Evolutionary conservation across 108 stramenopile species (phyloP), one percentile per base, ranked within the genome.

Genomic region (Craspedostauros australis): DNA sequence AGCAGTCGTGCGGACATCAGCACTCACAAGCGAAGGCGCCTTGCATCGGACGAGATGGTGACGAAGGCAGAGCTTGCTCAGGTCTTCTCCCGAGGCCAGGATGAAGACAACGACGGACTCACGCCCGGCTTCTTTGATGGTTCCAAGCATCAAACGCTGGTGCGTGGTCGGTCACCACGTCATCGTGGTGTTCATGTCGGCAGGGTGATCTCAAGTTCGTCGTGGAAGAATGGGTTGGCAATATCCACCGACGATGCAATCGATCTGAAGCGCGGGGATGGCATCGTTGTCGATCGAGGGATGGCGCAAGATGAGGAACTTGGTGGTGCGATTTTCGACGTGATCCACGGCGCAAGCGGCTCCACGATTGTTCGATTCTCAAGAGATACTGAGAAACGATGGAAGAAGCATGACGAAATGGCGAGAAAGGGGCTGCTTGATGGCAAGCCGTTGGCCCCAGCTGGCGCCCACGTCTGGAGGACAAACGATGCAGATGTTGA

Each of bases 81-180:
- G 60, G 54, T 88, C 21, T 88, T 88, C 62, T 63, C 74, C 6
- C 49, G 86, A 53, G 86, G 80, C 23, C 86, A 88, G 55, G 82
- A 84, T 62, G 80, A 73, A 39, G 49, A 39, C 7, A 18, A 79
- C 48, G 74, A 81, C 64, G 86, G 86, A 11, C 46, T 88, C 0
- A 72, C 79, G n/a, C 50, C 80, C 1, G 86, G 86, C 21, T 88
- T 84, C 55, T 81, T 88, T 42, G 66, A 80, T 32, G 86, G 86
- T 5, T 58, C 79, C 16, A 38, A 70, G 14, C 86, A 87, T 62
- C 86, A 87, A 48, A 19, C 49, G 18, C 37, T 84, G 33, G 86
- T 88, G 6, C 66, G 77, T 32, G 86, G 86, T 6, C 49, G 76
- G 29, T 76, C 77, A 24, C 82, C 86, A 9, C 66, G 82, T 5